Evolutionary conservation across 352 stramenopile genomes (phyloP), one percentile per base, ranked within the genome.

Genomic region (Pythium scleroteichum): DNA sequence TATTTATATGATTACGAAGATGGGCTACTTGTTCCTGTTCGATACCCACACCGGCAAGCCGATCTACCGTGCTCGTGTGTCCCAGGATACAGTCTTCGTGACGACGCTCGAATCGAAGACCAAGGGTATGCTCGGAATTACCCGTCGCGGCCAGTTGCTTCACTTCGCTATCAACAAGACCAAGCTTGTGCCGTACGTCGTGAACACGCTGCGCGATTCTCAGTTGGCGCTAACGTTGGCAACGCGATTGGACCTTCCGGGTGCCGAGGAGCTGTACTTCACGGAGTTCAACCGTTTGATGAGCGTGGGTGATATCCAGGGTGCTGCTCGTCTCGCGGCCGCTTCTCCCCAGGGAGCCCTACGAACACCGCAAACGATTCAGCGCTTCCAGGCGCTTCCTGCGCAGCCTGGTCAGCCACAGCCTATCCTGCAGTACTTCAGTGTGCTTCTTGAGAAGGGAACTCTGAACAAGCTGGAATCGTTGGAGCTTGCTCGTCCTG

Each of bases 11-110:
- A 96, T 99, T 64, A 99, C 97, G 32, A 99, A 99, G 88, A 99
- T 99, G 92, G 98, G 98, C 48, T 99, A 99, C 75, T 79, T 99
- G 33, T 99, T 99, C 85, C 87, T 99, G 62, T 99, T 99, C 75
- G 98, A 99, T 75, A 90, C 98, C 54, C 94, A 99, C 81, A 96
- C 95, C 38, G 97, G 97, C 62, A 99, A 99, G 79, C 96, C 97
- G 40, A 89, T 99, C 53, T 99, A 99, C 82, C 88, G 98, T 58
- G 96, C 94, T 27, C 96, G 96, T 59, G 96, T 99, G 53, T 98
- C 95, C 14, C 89, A 98, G 57, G 96, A 99, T 73, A 99, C 97
- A 22, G 94, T 99, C 33, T 99, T 99, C 62, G 88, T 98, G n/a
- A 96, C 90, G 44, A 84, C 82, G 53, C 69, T 95, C 5, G 88